Evolutionary conservation across 169 alveolate species (phyloP), one percentile per base, ranked within the genome.

Genomic region (Cryptosporidium ryanae): DNA sequence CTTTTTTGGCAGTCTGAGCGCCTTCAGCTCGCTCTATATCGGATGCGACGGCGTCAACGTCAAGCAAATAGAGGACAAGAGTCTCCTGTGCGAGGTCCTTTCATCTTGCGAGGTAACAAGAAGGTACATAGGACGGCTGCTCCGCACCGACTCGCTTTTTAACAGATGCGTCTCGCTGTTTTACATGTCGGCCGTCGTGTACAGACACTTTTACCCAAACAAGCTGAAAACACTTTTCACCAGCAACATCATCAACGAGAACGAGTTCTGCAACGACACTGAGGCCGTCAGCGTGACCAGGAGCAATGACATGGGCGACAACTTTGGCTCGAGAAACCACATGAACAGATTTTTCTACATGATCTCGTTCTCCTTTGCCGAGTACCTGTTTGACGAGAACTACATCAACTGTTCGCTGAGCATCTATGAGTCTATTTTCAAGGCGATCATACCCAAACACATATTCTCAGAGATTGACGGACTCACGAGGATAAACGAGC

Each of bases 341-440:
- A 44, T 65, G 59, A 70, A 76, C 32, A 64, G 87, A 1, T 76
- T 55, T 46, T 61, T 76, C 21, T 70, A 76, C 3, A 59, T 76
- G 71, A 61, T 76, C n/a, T 55, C 87, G 1, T 34, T 59, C 44
- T 76, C 87, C 2, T 61, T 76, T 43, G 87, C 87, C 0, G 87
- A 76, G 10, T 76, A 43, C 21, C 23, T 76, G 8, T 76, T 59
- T 55, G 38, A 61, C 18, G 87, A 76, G n/a, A 76, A 76, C 29
- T 76, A 76, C 6, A 76, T 76, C 10, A 61, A 76, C 50, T 76
- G 68, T 21, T 76, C 76, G 4, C 38, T 76, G 1, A 76, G 71
- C 44, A 76, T 76, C 27, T 76, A 55, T 18, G 87, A 76, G 48
- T 31, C 87, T 13, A 38, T 76, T 17, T 48, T 76, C 8, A 67